Evolutionary conservation across 2,329 filamentous ascomycete genomes (phyloP).

Genomic region (Colletotrichum plurivorum): DNA sequence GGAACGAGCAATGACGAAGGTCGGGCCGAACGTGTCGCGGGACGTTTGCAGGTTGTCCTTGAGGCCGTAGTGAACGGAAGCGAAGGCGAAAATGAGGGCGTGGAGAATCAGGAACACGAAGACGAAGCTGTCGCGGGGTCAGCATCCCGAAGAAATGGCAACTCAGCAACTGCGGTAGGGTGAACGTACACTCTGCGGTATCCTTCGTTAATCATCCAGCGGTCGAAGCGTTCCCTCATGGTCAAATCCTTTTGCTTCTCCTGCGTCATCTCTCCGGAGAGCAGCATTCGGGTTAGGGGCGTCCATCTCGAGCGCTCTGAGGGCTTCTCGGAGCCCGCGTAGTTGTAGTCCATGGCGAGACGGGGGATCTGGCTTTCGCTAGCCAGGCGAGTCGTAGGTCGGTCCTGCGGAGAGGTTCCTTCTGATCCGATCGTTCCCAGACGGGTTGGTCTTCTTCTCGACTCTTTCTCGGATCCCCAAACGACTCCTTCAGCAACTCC

Average conservation of each 20-base stretch:
- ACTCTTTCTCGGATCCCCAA: conserved; percentile 38
- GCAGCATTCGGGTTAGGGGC: conserved; percentile 84
- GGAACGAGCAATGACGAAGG: conserved; percentile 82
- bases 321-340: conserved; percentile 57
- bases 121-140: conserved; percentile 72
- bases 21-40: conserved; percentile 79
- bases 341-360: conserved; percentile 52
- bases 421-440: conserved; percentile 34
- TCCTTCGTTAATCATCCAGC: conserved; percentile 93
- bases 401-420: conserved; percentile 20
- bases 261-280: conserved; percentile 86
- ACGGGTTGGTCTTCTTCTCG: conserved; percentile 37
- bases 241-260: conserved; percentile 79
- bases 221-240: conserved; percentile 80
- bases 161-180: not conserved
- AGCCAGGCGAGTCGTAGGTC: conserved; percentile 26
- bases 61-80: conserved; percentile 83
- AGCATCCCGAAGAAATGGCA: conserved; percentile 28
- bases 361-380: conserved; percentile 26
- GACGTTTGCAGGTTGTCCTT: conserved; percentile 81
- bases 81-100: conserved; percentile 83
- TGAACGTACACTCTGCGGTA: conserved; percentile 80
- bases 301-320: conserved; percentile 86
- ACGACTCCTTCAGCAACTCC: conserved; percentile 1
- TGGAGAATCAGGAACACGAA: conserved; percentile 82